Base-by-base conservation (phyloP, 2,329 filamentous ascomycete species). In the Aureobasidium lini region DNA sequence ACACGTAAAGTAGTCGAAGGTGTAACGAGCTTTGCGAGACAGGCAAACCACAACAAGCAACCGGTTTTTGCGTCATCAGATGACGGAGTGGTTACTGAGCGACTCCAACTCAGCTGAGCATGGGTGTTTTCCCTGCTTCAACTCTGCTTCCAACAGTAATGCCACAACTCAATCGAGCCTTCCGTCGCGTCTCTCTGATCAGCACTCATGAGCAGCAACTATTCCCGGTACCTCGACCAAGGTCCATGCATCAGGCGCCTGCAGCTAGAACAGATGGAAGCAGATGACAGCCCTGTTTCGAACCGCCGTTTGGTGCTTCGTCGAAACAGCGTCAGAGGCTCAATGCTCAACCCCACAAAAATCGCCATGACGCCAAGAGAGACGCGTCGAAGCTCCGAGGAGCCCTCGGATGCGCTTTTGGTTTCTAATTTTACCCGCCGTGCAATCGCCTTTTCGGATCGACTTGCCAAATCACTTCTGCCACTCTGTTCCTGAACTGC, bases 41-140 rank as follows among this genome's bases (percentile, higher is more conserved):
- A 54, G 50, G 50, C 50, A 54, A 43, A 54, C 36, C 32, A 54
- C 49, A 53, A 53, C 37, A 52, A 29, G 48, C 48, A 42, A 43
- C 37, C 37, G 37, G 37, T 23, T 42, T 43, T 54, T 54, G 28
- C 50, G 50, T 54, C 50, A 54, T 32, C 23, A 23, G 39, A 54
- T 54, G 50, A 54, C 50, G 50, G 37, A 6, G 37, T n/a, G 48
- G 36, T 39, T 18, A 9, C 48, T 40, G 34, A 28, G 23, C 48
- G 34, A 52, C 48, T 52, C 48, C 47, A 50, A 50, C 47, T 48
- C 28, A 34, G 31, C 31, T 49, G 31, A 49, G 47, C 47, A 36
- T 37, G 34, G 47, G 47, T 49, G 32, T 36, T 48, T 46, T 49
- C 47, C 23, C 32, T 49, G 47, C 48, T 52, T 31, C 48, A 31